Base-by-base conservation (phyloP, 768 basidiomycete species). In the Paxillus rubicundulus region DNA sequence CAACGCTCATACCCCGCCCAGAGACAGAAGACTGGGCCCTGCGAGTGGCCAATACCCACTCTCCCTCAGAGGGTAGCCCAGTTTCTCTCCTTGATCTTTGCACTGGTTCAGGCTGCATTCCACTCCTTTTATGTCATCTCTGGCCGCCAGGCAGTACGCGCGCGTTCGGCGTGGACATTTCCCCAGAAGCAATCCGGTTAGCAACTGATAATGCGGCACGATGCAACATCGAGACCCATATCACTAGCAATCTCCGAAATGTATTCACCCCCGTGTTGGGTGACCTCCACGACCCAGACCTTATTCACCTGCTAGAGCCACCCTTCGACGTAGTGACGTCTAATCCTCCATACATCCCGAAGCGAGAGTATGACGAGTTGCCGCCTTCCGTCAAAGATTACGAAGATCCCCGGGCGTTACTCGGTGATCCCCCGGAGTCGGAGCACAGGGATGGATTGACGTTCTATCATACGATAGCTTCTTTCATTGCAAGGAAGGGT, bases 41-140 rank as follows among this genome's bases (percentile, higher is more conserved):
- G 9, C 77, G 76, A 46, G 79, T 93, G 50, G 77, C 85, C 24
- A 71, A 77, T 12, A 62, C 65, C n/a, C 61, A 82, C 46, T 54
- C 68, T 3, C 76, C 76, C 8, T 64, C 69, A 14, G 44, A 34
- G 4, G 17, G 40, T 5, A 50, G 55, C 6, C 71, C 72, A 0
- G 24, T 77, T 14, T 73, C 72, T 28, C 69, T 95, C 24, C 75
- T 98, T 30, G 96, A 99, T 72, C 82, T 98, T 41, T 93, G 95
- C 67, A 96, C 94, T 5, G 96, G 96, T 42, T 82, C 92, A 0
- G 96, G 89, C 13, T 94, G 93, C 67, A 94, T 98, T 46, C 89
- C 93, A 2, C 79, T 97, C 38, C 76, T 92, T n/a, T 75, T 98
- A 16, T 85, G 84, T 61, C 78, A 85, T 58, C 70, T 83, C 43